Evolutionary conservation across 441 rosid genomes (phyloP), one percentile per base, ranked within the genome.

Genomic region (Macaranga tanarius): DNA sequence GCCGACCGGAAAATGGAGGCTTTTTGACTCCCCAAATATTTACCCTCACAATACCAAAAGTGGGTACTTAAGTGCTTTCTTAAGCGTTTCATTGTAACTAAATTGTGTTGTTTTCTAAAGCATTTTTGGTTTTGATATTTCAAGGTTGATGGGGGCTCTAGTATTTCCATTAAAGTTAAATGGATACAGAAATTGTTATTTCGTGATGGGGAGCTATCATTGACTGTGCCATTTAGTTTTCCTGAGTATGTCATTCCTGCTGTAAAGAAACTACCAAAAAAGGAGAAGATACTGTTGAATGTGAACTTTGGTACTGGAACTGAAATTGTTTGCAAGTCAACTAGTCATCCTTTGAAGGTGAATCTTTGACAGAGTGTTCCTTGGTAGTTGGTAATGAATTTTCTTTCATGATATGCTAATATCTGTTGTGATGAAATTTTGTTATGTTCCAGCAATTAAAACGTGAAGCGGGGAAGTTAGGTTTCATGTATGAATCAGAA

Each of bases 291-390:
- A 64, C 73, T 74, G 59, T 76, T 96, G 84, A 93, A 84, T 83
- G 89, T 92, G 75, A 87, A 87, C 68, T 79, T 88, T 73, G 87
- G 90, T 72, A 81, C 84, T 62, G 95, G 84, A 73, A 79, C 84
- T 58, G 95, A 89, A 79, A 80, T 96, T 80, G 76, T 88, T 60
- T 89, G 90, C 83, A 88, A 88, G 81, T 79, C 83, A 17, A 84
- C 87, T 40, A 92, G 95, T 83, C 98, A 96, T 84, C 97, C 87
- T 42, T 75, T 96, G 65, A 89, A 96, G 99, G 99, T 92, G 81
- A 40, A 62, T 60, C 40, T 60, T 72, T 62, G 64, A 54, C 67
- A 7, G 17, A 7, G 31, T 34, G 45, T 52, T 72, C 6, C 38
- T 48, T 56, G 15, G 65, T 34, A 16, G 54, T 71, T 19, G 26